Base-by-base conservation (phyloP, 2,329 filamentous ascomycete genomes). In the Aspergillus transmontanensis region DNA sequence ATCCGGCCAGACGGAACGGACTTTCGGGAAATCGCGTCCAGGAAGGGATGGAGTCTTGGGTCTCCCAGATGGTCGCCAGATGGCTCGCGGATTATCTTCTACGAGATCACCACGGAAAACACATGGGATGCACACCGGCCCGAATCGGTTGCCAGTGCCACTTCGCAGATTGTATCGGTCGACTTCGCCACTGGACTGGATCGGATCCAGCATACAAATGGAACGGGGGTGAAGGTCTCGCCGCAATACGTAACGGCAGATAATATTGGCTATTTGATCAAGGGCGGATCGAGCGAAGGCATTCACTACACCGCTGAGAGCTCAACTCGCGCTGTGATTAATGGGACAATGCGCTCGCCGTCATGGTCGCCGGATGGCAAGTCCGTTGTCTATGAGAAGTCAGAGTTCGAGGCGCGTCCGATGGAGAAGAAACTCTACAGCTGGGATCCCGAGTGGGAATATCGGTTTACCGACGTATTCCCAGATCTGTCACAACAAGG, bases 391-490 rank as follows among this genome's bases (percentile, higher is more conserved):
- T 78, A 73, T 28, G 67, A 71, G 32, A 68, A 68, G 46, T 63
- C 60, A 2, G 64, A 57, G 19, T 79, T 73, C 70, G 64, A 70
- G 4, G 66, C 70, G 11, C 78, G 78, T 4, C 66, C 75, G 1
- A 72, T 76, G 58, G 75, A 76, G 12, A 78, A 78, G 66, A 48
- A 70, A 48, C 71, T 81, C 6, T 81, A 76, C 64, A 76, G 73
- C 64, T 82, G 74, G 73, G 76, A 81, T 48, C 41, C 48, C 7
- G 75, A 79, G 5, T 81, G 75, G 75, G 80, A 81, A 6, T 81
- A 81, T 63, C 75, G 77, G 23, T 79, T 79, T 71, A 80, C 74
- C 51, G 79, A 82, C 58, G 77, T 82, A 3, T 81, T 82, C 68
- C 79, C 80, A 0, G 68, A 74, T 51, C 64, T 77, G 19, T 68